Evolutionary conservation across 306 rosid genomes (phyloP), one percentile per base, ranked within the genome.

Genomic region (Prunus mira): DNA sequence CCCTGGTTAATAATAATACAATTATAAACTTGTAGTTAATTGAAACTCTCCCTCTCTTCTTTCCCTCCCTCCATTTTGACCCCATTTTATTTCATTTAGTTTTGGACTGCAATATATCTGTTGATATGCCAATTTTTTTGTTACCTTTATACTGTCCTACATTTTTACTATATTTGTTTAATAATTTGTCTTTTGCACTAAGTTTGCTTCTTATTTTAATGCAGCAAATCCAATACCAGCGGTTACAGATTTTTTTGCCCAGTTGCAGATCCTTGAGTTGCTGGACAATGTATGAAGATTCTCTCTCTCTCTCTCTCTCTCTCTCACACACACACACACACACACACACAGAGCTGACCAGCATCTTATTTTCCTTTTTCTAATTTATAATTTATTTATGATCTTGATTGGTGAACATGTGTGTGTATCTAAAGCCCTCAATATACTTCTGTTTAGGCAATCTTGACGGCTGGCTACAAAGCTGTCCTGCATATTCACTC

Each of bases 391-490:
- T 38, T 38, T 6, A 6, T 38, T 22, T 3, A 54, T 38, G 22
- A 30, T 27, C 30, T 25, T 24, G 27, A 30, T 45, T 24, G 66
- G 12, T 79, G 73, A 25, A 54, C 51, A 55, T 57, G 30, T 57
- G 19, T 6, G 3, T 63, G 20, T 79, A 11, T 73, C 61, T 83
- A 27, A 74, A 66, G 38, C 25, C 67, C 71, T 28, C 11, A 43
- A 38, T 75, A 22, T 68, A 15, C 78, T 64, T 65, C 67, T 73
- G 32, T 61, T 55, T 65, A 96, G 99, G 99, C 99, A 72, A 96
- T 96, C 78, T 96, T 96, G 82, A 96, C 99, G n/a, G 98, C 98
- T 83, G 99, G 99, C 30, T 96, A 96, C 83, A 93, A 93, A 80
- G 99, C 99, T 80, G 89, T 96, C 76, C 79, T 96, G 87, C 99